Conservation (phyloP, 495 filamentous ascomycete genomes). For the Cercophora sp. region DNA sequence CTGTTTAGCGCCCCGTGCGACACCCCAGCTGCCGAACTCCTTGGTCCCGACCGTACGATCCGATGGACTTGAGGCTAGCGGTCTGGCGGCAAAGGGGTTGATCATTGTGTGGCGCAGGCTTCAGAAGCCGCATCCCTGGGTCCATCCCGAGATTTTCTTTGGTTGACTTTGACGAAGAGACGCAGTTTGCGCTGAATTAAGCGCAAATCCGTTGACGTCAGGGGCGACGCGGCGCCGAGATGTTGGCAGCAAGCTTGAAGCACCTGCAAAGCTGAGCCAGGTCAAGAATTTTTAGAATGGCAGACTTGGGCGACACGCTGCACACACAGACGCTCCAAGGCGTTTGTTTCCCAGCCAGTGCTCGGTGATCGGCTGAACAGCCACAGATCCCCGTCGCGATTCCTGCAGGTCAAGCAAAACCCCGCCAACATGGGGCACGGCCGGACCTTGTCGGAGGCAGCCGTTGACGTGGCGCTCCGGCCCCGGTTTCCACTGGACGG, state of each 20-base stretch:
- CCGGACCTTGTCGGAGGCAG: slow-evolving; percentile 11
- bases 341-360: not conserved
- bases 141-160: no score
- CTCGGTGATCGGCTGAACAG: not conserved
- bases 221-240: no score
- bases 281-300: not conserved
- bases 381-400: no score
- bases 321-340: not conserved
- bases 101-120: not conserved
- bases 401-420: no score
- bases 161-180: not conserved
- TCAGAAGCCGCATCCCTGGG: not conserved
- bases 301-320: not conserved
- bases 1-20: not conserved
- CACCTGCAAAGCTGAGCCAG: no score
- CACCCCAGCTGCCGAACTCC: not conserved
- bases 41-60: not conserved
- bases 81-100: not conserved
- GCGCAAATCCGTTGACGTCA: no score
- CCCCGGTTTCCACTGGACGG: not conserved
- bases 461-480: slow-evolving; percentile 11
- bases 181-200: no score
- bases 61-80: no score
- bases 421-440: no score
- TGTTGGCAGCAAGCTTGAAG: no score